These are phyloP conservation scores for Tricholoma bakamatsutake DNA, from an alignment of 768 basidiomycete species.

Conservation along the genomic window DNA sequence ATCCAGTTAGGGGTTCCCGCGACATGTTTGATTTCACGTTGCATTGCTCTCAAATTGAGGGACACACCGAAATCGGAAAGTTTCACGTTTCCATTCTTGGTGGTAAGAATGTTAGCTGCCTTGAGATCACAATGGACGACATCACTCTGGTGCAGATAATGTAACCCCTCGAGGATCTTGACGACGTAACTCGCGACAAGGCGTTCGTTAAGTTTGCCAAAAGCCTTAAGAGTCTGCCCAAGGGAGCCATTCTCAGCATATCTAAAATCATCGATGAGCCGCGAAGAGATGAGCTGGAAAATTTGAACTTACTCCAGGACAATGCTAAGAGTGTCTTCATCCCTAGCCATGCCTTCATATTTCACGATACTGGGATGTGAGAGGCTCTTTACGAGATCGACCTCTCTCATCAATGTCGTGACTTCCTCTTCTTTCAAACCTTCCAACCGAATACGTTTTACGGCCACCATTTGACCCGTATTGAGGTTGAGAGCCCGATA, in stretches of 20 bases:
- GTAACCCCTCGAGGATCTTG: constrained; percentile 93
- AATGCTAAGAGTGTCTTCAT: constrained; percentile 84
- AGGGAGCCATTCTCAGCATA: constrained; percentile 97
- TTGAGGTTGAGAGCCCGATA: constrained; percentile 92
- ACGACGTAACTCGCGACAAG: constrained; percentile 91
- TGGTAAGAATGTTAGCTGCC: constrained; percentile 97
- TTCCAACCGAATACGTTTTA: constrained; percentile 89
- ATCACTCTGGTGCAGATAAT: constrained; percentile 85
- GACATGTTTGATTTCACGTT: constrained; percentile 76
- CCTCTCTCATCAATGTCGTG: constrained; percentile 87
- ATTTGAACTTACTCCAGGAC: constrained; percentile 76
- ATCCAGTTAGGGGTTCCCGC: constrained; percentile 99
- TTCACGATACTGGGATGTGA: constrained; percentile 95
- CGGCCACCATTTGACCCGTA: constrained; percentile 98
- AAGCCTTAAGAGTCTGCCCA: constrained; percentile 87
- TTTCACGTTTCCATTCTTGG: constrained; percentile 96
- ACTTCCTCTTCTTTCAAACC: constrained; percentile 91
- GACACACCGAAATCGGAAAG: constrained; percentile 97
- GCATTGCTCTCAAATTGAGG: constrained; percentile 89
- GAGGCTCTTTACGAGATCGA: constrained; percentile 85
- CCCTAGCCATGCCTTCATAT: constrained; percentile 93
- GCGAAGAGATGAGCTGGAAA: neutral
- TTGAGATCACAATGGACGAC: constrained; percentile 98
- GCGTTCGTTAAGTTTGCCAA: constrained; percentile 88
- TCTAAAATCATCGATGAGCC: constrained; percentile 36